Conservation (phyloP, 805 yeast genomes). For the Saccharomycopsis malanga region DNA sequence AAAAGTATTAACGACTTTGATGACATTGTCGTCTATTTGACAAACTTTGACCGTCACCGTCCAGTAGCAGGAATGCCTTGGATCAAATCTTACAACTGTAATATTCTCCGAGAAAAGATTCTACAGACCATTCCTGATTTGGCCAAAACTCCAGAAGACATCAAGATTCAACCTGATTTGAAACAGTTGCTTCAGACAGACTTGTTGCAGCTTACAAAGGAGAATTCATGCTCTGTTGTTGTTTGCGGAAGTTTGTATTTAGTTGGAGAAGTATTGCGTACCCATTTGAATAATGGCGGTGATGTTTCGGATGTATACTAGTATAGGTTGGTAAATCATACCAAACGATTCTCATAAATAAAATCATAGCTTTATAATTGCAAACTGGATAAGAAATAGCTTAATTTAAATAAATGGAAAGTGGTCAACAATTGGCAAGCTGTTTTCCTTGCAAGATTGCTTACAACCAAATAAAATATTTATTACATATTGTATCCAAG, state of each 20-base stretch:
- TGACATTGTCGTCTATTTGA: slow-evolving; percentile 45
- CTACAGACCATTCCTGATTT: slow-evolving; percentile 20
- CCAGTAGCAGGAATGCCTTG: slow-evolving; percentile 91
- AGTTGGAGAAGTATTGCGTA: slow-evolving; percentile 46
- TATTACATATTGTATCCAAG: no score
- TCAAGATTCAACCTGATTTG: slow-evolving; percentile 26
- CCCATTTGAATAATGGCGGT: slow-evolving; percentile 24
- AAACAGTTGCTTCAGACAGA: slow-evolving; percentile 27
- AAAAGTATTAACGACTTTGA: neutral
- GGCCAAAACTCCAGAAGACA: slow-evolving; percentile 26
- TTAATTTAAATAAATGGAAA: no score
- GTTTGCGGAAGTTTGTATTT: slow-evolving; percentile 69
- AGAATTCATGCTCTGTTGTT: slow-evolving; percentile 31
- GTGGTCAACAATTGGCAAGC: no score
- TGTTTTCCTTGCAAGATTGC: no score
- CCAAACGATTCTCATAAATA: no score
- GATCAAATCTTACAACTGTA: slow-evolving; percentile 48
- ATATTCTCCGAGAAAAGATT: slow-evolving; percentile 27
- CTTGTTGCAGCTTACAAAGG: neutral
- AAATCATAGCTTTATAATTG: no score
- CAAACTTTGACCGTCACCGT: slow-evolving; percentile 43
- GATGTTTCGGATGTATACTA: neutral
- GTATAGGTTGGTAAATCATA: no score
- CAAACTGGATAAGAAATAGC: no score
- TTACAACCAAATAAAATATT: no score